Conservation (phyloP, 768 basidiomycete species). For the Xerocomellus amylosporus region DNA sequence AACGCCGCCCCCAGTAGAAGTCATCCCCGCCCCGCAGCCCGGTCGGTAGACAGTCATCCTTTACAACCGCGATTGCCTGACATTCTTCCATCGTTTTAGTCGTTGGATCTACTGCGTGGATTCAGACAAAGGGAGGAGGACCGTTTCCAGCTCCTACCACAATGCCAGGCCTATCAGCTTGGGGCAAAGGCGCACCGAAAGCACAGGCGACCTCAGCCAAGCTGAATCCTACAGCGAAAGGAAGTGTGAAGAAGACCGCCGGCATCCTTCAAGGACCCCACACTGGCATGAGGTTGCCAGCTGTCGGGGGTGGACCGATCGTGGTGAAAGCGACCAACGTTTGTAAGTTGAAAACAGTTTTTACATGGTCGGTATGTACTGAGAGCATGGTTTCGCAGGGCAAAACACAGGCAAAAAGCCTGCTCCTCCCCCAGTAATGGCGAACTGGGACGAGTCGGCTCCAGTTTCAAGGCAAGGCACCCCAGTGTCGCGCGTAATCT, state of each 20-base stretch:
- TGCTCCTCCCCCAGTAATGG: not conserved
- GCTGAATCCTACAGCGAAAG: constrained; percentile 19
- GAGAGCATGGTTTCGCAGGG: constrained; percentile 12
- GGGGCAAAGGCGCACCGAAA: constrained; percentile 21
- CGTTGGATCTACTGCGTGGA: constrained; percentile 30
- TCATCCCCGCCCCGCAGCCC: constrained; percentile 26
- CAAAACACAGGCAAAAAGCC: constrained; percentile 4
- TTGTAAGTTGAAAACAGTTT: constrained; percentile 20
- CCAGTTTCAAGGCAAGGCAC: constrained; percentile 17
- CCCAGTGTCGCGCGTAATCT: constrained; percentile 3
- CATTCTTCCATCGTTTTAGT: constrained; percentile 14
- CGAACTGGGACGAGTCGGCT: constrained; percentile 23
- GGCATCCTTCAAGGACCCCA: constrained; percentile 3
- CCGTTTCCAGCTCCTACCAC: not conserved
- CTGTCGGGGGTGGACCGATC: constrained; percentile 28
- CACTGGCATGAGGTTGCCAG: constrained; percentile 16
- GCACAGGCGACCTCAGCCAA: not conserved
- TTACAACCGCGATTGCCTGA: constrained; percentile 1
- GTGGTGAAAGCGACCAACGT: constrained; percentile 27
- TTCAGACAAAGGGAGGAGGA: constrained; percentile 12
- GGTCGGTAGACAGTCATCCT: constrained; percentile 25
- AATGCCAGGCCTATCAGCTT: constrained; percentile 6
- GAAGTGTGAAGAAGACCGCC: constrained; percentile 18
- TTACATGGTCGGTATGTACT: not conserved
- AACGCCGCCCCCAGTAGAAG: constrained; percentile 22